Evolutionary conservation across 345 rosid species (phyloP), one percentile per base, ranked within the genome.

Genomic region (Leavenworthia alabamica): DNA sequence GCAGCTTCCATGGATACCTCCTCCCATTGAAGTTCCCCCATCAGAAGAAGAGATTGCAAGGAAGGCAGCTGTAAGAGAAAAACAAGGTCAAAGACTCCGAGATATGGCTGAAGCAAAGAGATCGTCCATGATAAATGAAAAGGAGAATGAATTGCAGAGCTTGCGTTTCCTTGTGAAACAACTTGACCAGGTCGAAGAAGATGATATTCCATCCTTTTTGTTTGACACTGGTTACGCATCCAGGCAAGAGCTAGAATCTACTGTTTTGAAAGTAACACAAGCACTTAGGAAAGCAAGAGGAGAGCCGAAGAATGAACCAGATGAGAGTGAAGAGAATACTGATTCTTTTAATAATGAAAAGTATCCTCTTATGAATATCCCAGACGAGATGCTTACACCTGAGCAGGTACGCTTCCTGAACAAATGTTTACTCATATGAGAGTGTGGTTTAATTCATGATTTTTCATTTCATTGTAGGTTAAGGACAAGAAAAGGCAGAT

Each of bases 21-120:
- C 89, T 13, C 87, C 88, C 23, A 68, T 72, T 8, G 99, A 89
- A 80, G 96, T 78, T 74, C 88, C 85, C 64, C 99, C 99, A 69
- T 89, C 99, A 36, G 91, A 83, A 78, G 97, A 93, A 84, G 97
- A 93, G 84, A 64, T 89, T 52, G 99, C 99, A 2, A 81, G 97
- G 72, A 93, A 84, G 73, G 99, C 99, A 50, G 97, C 97, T 55
- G 78, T 82, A 71, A 83, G 75, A 69, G 99, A 89, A 73, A 89
- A 86, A 67, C 97, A 85, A 66, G 91, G 97, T 56, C 99, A 93
- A 80, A 77, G 97, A 55, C 71, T 93, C 76, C 82, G 97, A 70
- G 99, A 89, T 58, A 93, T 93, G 99, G 99, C 97, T 43, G 97
- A 86, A 78, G 86, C 96, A 29, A 93, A 87, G 86, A 81, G 88